These are phyloP conservation scores for Protea cynaroides DNA, from an alignment of 164 flowering plant species.

Conservation along the genomic window DNA sequence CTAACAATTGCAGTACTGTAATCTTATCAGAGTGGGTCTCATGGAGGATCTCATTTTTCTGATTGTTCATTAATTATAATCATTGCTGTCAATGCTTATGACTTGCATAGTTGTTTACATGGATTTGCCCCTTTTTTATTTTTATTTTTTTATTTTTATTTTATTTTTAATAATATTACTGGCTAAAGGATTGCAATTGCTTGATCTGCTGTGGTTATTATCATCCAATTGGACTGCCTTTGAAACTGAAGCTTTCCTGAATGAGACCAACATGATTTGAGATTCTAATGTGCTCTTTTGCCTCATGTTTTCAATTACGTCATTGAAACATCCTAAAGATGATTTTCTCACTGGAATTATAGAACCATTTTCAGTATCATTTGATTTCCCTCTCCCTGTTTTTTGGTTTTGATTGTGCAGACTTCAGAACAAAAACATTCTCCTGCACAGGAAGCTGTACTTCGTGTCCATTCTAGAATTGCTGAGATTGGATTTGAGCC, in stretches of 20 bases:
- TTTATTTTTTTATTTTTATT: no score
- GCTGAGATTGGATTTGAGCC: constrained; percentile 45
- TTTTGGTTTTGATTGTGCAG: constrained; percentile 23
- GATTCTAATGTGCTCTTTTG: not conserved
- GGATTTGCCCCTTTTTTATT: no score
- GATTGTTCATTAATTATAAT: no score
- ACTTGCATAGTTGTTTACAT: no score
- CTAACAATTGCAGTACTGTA: no score
- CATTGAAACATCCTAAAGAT: not conserved
- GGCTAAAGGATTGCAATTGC: no score
- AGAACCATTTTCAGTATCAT: not conserved
- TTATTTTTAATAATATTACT: no score
- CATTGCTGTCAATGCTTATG: no score
- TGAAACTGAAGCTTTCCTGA: not conserved
- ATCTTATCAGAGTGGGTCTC: no score
- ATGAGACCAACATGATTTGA: not conserved
- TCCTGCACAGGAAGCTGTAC: constrained; percentile 62
- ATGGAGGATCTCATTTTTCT: no score
- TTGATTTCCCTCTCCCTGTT: not conserved
- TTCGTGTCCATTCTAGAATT: constrained; percentile 46
- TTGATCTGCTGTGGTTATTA: no score
- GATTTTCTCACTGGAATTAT: not conserved
- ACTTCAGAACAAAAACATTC: constrained; percentile 38
- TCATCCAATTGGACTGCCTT: not conserved
- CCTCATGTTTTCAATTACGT: no score